A percentile compares a stretch with the other conserved stretches of the same genome.
phyloP scores from a whole-genome alignment of 1,139 yeast genomes.

The Yamadazyma pseudoaaseri region DNA sequence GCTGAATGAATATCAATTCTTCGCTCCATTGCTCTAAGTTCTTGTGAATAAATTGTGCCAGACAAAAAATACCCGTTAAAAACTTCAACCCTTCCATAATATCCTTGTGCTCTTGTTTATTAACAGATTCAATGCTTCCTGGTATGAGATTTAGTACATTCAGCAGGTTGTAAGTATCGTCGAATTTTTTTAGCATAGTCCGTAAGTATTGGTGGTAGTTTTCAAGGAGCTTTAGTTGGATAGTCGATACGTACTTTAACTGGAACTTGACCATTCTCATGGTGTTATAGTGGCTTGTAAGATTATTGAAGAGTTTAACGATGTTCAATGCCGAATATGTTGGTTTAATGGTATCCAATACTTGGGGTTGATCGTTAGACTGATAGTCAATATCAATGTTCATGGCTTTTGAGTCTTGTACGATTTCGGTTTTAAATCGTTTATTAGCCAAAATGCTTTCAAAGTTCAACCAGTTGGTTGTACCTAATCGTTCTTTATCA shows the following conservation, averaged over 20 bases:
- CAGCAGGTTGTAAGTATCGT: slow-evolving; percentile 39
- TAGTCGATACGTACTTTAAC: slow-evolving; percentile 63
- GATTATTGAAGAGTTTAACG: slow-evolving; percentile 61
- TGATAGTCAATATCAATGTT: slow-evolving; percentile 62
- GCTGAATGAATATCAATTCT: slow-evolving; percentile 60
- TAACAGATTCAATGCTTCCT: slow-evolving; percentile 24
- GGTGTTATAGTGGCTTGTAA: slow-evolving; percentile 62
- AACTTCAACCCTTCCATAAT: slow-evolving; percentile 47
- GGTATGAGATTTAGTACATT: slow-evolving; percentile 39
- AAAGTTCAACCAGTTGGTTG: slow-evolving; percentile 59
- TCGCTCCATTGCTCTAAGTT: slow-evolving; percentile 64
- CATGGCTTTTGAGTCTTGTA: slow-evolving; percentile 54
- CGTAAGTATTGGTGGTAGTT: slow-evolving; percentile 53
- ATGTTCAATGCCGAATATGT: slow-evolving; percentile 66
- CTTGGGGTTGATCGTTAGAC: slow-evolving; percentile 1
- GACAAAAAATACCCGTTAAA: slow-evolving; percentile 60
- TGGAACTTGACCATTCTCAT: slow-evolving; percentile 62
- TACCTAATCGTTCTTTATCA: slow-evolving; percentile 32
- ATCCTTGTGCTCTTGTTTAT: slow-evolving; percentile 10
- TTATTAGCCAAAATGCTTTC: slow-evolving; percentile 59
- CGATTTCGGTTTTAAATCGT: slow-evolving; percentile 57
- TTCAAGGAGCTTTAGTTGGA: slow-evolving; percentile 66
- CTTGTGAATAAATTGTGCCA: slow-evolving; percentile 51
- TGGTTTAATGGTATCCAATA: slow-evolving; percentile 44
- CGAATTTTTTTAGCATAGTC: slow-evolving; percentile 46